Conservation (phyloP, 208 protist genomes). For the Leishmania tarentolae region DNA sequence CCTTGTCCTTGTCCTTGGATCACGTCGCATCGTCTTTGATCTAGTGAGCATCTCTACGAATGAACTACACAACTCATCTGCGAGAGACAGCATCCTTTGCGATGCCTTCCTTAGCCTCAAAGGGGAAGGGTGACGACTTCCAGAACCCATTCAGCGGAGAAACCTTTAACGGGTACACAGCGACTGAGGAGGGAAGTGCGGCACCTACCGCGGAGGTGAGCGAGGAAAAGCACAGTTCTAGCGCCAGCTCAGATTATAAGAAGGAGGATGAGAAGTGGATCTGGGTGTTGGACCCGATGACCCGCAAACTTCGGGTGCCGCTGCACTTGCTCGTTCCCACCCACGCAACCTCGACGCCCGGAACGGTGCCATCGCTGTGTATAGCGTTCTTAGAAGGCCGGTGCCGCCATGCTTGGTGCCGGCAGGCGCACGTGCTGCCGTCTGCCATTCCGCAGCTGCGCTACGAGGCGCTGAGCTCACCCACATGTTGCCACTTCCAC, state of each 20-base stretch:
- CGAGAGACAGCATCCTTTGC: neutral
- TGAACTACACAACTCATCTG: conserved; percentile 15
- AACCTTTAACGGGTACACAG: conserved; percentile 13
- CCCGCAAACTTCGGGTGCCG: conserved; percentile 84
- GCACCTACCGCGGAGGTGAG: conserved; percentile 29
- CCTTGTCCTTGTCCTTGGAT: conserved; percentile 1
- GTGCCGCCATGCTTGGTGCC: conserved; percentile 88
- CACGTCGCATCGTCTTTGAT: neutral
- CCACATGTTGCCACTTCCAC: conserved; percentile 85
- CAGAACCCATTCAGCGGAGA: conserved; percentile 3
- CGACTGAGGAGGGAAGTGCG: conserved; percentile 22
- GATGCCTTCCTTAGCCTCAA: neutral
- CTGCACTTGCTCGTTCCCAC: conserved; percentile 71
- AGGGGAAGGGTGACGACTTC: conserved; percentile 18
- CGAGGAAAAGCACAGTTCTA: conserved; percentile 37
- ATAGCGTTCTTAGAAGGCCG: conserved; percentile 85
- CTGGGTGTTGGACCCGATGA: conserved; percentile 89
- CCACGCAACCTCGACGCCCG: conserved; percentile 81
- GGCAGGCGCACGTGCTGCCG: conserved; percentile 83
- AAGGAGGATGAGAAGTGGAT: conserved; percentile 77
- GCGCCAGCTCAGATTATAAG: conserved; percentile 30
- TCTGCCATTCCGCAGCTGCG: conserved; percentile 77
- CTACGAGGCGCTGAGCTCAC: conserved; percentile 81
- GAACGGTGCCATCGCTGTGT: conserved; percentile 86
- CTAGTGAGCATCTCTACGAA: neutral